phyloP scores from a whole-genome alignment of 2,329 filamentous ascomycete species.

The Blastomyces percursus region DNA sequence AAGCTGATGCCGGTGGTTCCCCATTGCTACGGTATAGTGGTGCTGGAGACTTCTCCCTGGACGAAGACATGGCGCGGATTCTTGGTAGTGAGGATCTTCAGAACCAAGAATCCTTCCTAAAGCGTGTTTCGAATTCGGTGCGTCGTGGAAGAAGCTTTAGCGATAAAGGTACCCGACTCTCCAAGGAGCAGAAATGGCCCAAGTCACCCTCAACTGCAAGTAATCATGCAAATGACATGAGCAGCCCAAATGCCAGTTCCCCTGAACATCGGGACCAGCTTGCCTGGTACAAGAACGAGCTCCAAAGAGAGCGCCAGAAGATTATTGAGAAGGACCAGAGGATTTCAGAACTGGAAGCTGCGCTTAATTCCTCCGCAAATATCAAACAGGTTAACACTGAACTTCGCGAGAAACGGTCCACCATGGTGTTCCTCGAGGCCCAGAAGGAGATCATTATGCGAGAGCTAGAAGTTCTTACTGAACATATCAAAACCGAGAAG shows the following conservation, averaged over 20 bases:
- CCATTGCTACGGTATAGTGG: slow-evolving; percentile 63
- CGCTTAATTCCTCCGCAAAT: slow-evolving; percentile 48
- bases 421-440: slow-evolving; percentile 85
- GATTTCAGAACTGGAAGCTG: slow-evolving; percentile 63
- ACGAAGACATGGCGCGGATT: slow-evolving; percentile 89
- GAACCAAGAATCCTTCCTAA: slow-evolving; percentile 65
- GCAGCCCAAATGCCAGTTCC: slow-evolving; percentile 58
- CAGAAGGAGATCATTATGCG: slow-evolving; percentile 93
- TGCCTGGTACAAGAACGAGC: slow-evolving; percentile 54
- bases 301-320: slow-evolving; percentile 72
- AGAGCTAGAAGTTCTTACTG: slow-evolving; percentile 78
- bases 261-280: slow-evolving; percentile 50
- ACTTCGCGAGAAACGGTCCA: slow-evolving; percentile 84
- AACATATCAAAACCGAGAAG: slow-evolving; percentile 79
- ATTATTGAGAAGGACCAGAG: slow-evolving; percentile 77
- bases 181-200: slow-evolving; percentile 58
- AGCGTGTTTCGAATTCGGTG: slow-evolving; percentile 84
- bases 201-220: slow-evolving; percentile 51
- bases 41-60: slow-evolving; percentile 82
- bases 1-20: slow-evolving; percentile 42
- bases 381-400: slow-evolving; percentile 75
- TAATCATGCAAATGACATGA: slow-evolving; percentile 49
- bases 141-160: slow-evolving; percentile 86
- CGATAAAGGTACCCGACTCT: slow-evolving; percentile 46
- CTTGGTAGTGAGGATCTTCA: slow-evolving; percentile 52